Conservation (phyloP, 306 rosid species). For the Vigna nakashimae region DNA sequence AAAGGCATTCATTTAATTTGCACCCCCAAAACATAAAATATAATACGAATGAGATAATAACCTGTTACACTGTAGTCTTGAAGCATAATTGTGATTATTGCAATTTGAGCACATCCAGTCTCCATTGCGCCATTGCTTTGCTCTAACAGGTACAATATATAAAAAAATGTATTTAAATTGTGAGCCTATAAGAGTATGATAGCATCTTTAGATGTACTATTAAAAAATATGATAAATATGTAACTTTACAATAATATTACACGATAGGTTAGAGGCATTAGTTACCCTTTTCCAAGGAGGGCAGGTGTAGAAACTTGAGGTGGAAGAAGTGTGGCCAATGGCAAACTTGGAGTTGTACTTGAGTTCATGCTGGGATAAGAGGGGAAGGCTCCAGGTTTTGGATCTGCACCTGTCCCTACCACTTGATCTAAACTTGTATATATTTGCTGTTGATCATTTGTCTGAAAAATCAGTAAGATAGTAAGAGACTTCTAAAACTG, state of each 20-base stretch:
- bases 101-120: constrained; percentile 99
- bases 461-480: constrained; percentile 48
- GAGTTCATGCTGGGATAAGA: constrained; percentile 54
- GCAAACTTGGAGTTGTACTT: constrained; percentile 57
- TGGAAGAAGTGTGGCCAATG: constrained; percentile 59
- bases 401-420: constrained; percentile 59
- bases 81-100: constrained; percentile 95
- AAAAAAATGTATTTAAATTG: constrained; percentile 32
- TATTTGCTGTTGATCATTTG: constrained; percentile 64
- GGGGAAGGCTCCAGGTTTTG: constrained; percentile 57
- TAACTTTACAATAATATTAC: not conserved
- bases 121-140: constrained; percentile 94
- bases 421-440: constrained; percentile 61
- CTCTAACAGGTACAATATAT: constrained; percentile 60
- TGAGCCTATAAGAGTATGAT: constrained; percentile 19
- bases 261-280: constrained; percentile 37
- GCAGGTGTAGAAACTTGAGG: constrained; percentile 65
- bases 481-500: not conserved
- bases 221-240: constrained; percentile 4
- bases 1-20: not conserved
- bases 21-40: constrained; percentile 19
- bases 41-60: constrained; percentile 43
- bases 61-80: constrained; percentile 92
- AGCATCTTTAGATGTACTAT: constrained; percentile 13
- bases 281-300: constrained; percentile 91